Conservation (phyloP, 202 grass and related monocot genomes). For the Hordeum pubiflorum region DNA sequence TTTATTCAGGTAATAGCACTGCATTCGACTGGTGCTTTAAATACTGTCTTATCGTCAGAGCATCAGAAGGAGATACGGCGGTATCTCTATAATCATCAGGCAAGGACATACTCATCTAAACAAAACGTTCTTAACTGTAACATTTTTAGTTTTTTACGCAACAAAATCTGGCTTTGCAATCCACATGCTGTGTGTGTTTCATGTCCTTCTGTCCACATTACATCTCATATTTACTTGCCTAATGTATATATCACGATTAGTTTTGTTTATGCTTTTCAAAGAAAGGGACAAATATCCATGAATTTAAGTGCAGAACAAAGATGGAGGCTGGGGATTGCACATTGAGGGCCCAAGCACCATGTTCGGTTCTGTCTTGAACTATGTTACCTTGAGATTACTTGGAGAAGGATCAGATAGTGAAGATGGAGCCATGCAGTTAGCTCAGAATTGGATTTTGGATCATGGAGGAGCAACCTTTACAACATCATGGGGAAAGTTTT, state of each 20-base stretch:
- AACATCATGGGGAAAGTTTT: constrained; percentile 90
- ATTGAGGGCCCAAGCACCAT: constrained; percentile 86
- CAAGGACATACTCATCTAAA: not conserved
- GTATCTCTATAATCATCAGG: constrained; percentile 87
- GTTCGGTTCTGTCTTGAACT: constrained; percentile 76
- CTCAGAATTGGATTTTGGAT: constrained; percentile 66
- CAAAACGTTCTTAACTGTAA: not conserved
- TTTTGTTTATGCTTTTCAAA: not conserved
- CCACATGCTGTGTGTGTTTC: not conserved
- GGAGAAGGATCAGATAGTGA: constrained; percentile 55
- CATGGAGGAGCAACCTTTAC: constrained; percentile 76
- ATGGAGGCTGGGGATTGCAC: constrained; percentile 93
- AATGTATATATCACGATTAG: not conserved
- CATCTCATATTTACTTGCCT: not conserved
- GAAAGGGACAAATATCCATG: not conserved
- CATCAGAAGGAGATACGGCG: constrained; percentile 65
- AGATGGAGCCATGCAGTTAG: constrained; percentile 80
- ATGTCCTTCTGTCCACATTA: not conserved
- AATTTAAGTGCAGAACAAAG: constrained; percentile 52
- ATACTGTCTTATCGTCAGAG: constrained; percentile 51
- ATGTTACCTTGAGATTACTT: constrained; percentile 74
- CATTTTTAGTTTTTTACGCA: not conserved
- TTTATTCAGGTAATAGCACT: constrained; percentile 56
- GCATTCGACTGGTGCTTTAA: constrained; percentile 49
- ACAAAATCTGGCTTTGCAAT: not conserved